Evolutionary conservation across 1,284 basidiomycete genomes (phyloP).

Genomic region (Inonotus hispidus): DNA sequence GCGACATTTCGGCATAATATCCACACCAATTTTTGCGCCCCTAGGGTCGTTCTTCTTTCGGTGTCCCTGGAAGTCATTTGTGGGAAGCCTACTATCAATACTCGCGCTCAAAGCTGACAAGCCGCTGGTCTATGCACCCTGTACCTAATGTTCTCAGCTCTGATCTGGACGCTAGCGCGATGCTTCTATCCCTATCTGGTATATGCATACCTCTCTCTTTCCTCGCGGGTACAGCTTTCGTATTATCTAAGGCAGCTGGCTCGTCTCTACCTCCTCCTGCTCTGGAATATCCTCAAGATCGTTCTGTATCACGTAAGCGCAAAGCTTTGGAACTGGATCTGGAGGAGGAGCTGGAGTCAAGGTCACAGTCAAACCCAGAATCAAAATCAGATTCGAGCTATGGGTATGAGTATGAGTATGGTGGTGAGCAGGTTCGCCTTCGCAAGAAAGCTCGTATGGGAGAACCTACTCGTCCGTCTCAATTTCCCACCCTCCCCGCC

Average conservation of each 20-base stretch:
- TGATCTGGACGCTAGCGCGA: neutral
- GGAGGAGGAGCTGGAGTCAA: neutral
- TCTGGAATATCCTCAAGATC: neutral
- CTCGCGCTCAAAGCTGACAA: neutral
- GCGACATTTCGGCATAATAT: too few species aligned
- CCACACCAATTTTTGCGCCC: too few species aligned
- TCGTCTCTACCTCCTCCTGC: neutral
- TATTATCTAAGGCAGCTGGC: neutral
- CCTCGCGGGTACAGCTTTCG: neutral
- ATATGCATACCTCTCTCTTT: neutral
- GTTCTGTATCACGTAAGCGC: neutral
- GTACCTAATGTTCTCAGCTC: neutral
- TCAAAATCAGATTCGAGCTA: neutral
- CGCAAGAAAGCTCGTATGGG: neutral
- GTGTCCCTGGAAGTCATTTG: too few species aligned
- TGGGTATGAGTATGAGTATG: neutral
- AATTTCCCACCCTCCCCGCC: too few species aligned
- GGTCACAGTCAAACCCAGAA: neutral
- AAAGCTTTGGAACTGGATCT: neutral
- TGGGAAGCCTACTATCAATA: too few species aligned
- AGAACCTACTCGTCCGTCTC: neutral
- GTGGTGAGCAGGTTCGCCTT: neutral
- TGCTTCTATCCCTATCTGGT: neutral
- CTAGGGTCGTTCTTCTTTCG: too few species aligned
- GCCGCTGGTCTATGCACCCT: neutral